Percentiles rank a stretch among this genome's conserved stretches.
phyloP scores from a whole-genome alignment of 306 rosid species.

The Sphenostylis stenocarpa region DNA sequence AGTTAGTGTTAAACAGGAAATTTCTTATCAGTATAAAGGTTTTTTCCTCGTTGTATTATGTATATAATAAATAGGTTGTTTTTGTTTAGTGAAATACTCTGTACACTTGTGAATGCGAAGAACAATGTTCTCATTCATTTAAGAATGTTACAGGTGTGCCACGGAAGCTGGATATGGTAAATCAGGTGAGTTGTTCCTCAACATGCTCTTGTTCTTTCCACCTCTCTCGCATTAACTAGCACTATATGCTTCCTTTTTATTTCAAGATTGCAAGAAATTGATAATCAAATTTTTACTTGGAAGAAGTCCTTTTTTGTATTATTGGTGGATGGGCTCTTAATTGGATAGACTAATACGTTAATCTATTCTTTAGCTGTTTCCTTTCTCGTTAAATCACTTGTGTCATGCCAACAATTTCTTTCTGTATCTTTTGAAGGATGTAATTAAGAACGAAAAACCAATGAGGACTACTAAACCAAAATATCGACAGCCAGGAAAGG shows the following conservation, averaged over 20 bases:
- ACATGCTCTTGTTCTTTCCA: neutral
- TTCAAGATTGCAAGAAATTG: neutral
- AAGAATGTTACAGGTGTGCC: conserved; percentile 73
- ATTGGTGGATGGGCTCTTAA: neutral
- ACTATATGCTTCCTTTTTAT: neutral
- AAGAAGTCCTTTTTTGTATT: neutral
- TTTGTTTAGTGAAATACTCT: neutral
- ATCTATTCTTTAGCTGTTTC: neutral
- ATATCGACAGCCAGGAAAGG: conserved; percentile 76
- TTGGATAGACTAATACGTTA: neutral
- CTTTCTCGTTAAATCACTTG: neutral
- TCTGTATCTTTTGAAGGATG: conserved; percentile 49
- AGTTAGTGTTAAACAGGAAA: neutral
- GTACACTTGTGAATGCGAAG: neutral
- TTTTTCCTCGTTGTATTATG: conserved; percentile 5
- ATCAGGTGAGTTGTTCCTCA: conserved; percentile 54
- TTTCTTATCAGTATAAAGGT: neutral
- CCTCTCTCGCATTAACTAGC: neutral
- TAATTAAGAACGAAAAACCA: conserved; percentile 54
- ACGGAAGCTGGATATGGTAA: conserved; percentile 80
- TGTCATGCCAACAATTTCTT: neutral
- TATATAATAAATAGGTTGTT: neutral
- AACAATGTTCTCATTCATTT: conserved; percentile 29
- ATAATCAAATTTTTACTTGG: neutral
- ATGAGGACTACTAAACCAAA: conserved; percentile 54